Base-by-base conservation (phyloP, 2,329 filamentous ascomycete species). In the Zymoseptoria tritici region DNA sequence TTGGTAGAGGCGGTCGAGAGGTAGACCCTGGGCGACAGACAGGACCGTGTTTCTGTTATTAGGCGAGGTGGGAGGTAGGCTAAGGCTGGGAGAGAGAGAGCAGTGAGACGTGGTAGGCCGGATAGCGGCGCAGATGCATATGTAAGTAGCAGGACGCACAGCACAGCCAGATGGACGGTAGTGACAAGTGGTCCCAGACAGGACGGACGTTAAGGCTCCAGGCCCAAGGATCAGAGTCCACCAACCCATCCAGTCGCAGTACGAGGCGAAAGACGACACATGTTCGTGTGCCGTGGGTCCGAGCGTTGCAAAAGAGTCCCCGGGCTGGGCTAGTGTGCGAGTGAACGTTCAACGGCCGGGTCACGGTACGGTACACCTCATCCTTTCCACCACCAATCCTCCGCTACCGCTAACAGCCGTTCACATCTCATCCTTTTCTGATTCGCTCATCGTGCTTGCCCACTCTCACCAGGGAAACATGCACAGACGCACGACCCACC, bases 11-110 rank as follows among this genome's bases (percentile, higher is more conserved):
- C n/a, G 11, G 36, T 42, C 36, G 36, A 13, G 16, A 42, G 36
- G 57, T 57, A 57, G 53, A 63, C 57, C 62, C 62, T 62, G 31
- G 60, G 57, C 62, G 57, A 42, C 36, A 57, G 57, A 42, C 36
- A 56, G 58, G 56, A 58, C 57, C 59, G 54, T 21, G 59, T 58
- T 62, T 36, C 31, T 36, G 9, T 26, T 26, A 26, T 26, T 26
- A 26, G 24, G 24, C 24, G 24, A 26, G 24, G 24, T 26, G 24
- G 24, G 13, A 36, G 31, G 31, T 9, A 13, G 31, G 31, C 31
- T 42, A 16, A 16, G 36, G 36, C 36, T 16, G 36, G 36, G n/a
- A n/a, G 16, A 42, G 36, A 16, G 36, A 16, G 36, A 16, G 54
- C 59, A 58, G 57, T 54, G 49, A 57, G 36, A 53, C 49, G 57